A percentile compares a stretch with the other conserved stretches of the same genome.
These are phyloP conservation scores for Zygoascus bituminiphila DNA, from an alignment of 805 yeast species.

Conservation along the genomic window DNA sequence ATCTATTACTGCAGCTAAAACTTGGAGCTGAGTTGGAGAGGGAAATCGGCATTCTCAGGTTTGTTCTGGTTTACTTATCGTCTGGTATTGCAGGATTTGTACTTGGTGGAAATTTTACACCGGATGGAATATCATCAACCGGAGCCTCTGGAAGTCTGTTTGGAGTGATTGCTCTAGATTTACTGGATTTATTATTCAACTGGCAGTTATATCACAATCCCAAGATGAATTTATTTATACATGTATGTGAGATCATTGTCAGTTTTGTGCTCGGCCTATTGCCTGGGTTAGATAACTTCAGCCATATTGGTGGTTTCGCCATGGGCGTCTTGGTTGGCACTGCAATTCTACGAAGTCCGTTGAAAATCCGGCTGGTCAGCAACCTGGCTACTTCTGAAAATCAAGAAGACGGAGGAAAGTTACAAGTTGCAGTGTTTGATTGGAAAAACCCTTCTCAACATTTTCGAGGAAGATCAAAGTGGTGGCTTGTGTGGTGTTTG, in stretches of 20 bases:
- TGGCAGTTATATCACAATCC: constrained; percentile 41
- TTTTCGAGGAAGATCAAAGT: constrained; percentile 20
- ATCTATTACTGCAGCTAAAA: constrained; percentile 50
- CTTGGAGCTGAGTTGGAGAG: constrained; percentile 54
- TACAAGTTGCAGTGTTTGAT: constrained; percentile 19
- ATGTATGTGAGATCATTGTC: constrained; percentile 49
- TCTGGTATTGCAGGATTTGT: constrained; percentile 62
- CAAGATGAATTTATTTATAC: constrained; percentile 36
- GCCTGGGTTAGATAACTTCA: constrained; percentile 68
- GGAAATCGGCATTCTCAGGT: constrained; percentile 47
- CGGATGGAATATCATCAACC: constrained; percentile 55
- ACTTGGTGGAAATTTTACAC: constrained; percentile 61
- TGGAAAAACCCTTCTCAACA: constrained; percentile 17
- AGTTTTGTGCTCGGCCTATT: constrained; percentile 56
- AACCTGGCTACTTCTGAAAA: constrained; percentile 5
- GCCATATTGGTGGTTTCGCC: constrained; percentile 69
- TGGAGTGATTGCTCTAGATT: constrained; percentile 57
- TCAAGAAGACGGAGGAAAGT: constrained; percentile 5
- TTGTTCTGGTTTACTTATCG: constrained; percentile 45
- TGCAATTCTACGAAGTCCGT: constrained; percentile 48
- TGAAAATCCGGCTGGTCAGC: constrained; percentile 7
- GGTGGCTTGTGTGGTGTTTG: constrained; percentile 45
- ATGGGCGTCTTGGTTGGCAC: constrained; percentile 48
- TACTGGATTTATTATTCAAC: constrained; percentile 47
- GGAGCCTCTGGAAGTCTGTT: constrained; percentile 69